A percentile compares a stretch with the other conserved stretches of the same genome.
Conservation (phyloP, 2,329 filamentous ascomycete genomes). For the Hirsutella thompsonii region DNA sequence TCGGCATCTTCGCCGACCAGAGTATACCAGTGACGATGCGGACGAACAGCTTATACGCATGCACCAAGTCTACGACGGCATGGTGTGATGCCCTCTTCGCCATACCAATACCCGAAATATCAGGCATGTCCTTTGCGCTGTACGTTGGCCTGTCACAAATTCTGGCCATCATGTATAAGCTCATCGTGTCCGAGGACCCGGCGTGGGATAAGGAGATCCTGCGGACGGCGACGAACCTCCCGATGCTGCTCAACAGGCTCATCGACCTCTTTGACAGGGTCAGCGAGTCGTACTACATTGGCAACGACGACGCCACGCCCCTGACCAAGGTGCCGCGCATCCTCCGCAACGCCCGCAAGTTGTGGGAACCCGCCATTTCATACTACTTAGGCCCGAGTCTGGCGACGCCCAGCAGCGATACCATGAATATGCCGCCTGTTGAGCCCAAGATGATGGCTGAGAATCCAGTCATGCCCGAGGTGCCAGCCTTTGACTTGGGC, state of each 20-base stretch:
- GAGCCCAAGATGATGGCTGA: conserved; percentile 7
- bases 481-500: conserved; percentile 17
- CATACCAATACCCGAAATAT: conserved; percentile 14
- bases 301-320: conserved; percentile 7
- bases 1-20: conserved; percentile 18
- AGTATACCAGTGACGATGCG: conserved; percentile 17
- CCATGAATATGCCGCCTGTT: conserved; percentile 1
- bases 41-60: conserved; percentile 22
- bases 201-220: conserved; percentile 27
- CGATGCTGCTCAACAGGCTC: conserved; percentile 19
- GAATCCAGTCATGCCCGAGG: conserved; percentile 7
- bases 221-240: conserved; percentile 20
- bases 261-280: conserved; percentile 18
- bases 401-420: conserved; percentile 16
- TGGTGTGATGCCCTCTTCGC: conserved; percentile 24
- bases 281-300: conserved; percentile 11
- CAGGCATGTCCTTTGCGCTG: conserved; percentile 19
- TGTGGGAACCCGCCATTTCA: conserved; percentile 22
- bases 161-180: conserved; percentile 23
- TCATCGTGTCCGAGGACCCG: conserved; percentile 24
- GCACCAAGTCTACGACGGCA: conserved; percentile 18
- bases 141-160: conserved; percentile 22
- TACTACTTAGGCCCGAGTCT: conserved; percentile 13
- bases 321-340: conserved; percentile 21
- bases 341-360: conserved; percentile 18